Conservation (phyloP, 2,329 filamentous ascomycete species). For the Arthrobotrys sphaeroides region DNA sequence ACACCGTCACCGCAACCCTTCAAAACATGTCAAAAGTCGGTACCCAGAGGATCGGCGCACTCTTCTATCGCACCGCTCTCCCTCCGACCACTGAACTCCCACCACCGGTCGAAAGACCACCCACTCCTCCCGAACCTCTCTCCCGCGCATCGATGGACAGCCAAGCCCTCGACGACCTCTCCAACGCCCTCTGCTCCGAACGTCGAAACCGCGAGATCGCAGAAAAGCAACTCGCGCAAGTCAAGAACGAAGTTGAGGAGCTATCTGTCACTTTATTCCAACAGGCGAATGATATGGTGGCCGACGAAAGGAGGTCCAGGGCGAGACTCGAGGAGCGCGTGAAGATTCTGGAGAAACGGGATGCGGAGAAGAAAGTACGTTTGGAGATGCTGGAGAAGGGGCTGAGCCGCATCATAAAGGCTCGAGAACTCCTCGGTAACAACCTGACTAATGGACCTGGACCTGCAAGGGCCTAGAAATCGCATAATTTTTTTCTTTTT, state of each 20-base stretch:
- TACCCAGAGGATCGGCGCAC: conserved; percentile 23
- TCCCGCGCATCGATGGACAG: conserved; percentile 55
- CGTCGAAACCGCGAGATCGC: conserved; percentile 73
- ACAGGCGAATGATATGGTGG: conserved; percentile 89
- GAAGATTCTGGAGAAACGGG: conserved; percentile 73
- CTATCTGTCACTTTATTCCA: conserved; percentile 78
- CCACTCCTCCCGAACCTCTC: conserved; percentile 52
- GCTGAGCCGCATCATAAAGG: conserved; percentile 75
- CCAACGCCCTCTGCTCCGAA: conserved; percentile 65
- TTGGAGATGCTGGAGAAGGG: conserved; percentile 77
- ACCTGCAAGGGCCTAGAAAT: background rate
- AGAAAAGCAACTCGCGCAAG: conserved; percentile 73
- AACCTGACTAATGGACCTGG: background rate
- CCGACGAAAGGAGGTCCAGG: conserved; percentile 75
- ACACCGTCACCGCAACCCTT: conserved; percentile 56
- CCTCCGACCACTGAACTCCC: conserved; percentile 58
- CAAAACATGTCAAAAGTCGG: conserved; percentile 42
- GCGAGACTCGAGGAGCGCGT: conserved; percentile 77
- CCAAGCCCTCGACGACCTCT: conserved; percentile 70
- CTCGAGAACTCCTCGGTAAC: conserved; percentile 69
- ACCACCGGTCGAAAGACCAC: conserved; percentile 57
- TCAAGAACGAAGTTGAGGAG: conserved; percentile 79
- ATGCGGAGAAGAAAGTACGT: conserved; percentile 74
- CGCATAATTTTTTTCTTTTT: background rate
- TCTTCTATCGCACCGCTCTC: conserved; percentile 50